Evolutionary conservation across 495 filamentous ascomycete genomes (phyloP), one percentile per base, ranked within the genome.

Genomic region (Hypoxylon fuscum): DNA sequence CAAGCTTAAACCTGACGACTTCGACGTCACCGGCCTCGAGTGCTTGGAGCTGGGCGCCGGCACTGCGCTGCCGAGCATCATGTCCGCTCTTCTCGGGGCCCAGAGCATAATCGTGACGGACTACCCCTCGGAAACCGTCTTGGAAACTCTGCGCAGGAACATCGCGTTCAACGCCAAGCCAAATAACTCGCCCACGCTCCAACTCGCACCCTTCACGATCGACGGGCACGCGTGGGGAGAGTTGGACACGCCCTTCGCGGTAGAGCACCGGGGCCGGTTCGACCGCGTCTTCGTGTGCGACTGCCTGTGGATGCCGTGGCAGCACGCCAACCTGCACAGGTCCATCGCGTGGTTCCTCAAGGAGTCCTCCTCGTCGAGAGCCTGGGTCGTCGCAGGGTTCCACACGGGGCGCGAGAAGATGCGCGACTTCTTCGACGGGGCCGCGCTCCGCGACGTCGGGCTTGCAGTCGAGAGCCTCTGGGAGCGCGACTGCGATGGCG

Each of bases 301-400:
- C 68, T 96, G 91, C 71, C 79, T 91, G 56, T 97, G 92, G 93
- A 92, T 96, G 88, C 81, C 78, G 10, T 82, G 76, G 68, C 85
- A 95, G 76, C 93, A 96, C 69, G 77, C 74, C 21, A 90, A 90
- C 68, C 83, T 97, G 11, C 80, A 77, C 35, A 74, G 72, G 17
- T 92, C 89, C 7, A 87, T 96, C 70, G 72, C 77, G 10, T 87
- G 87, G 75, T 95, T 96, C 72, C 80, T 96, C 31, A 56, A 46
- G 11, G 62, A 59, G 5, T 80, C 77, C 2, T 7, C 25, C 6
- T 32, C 43, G 10, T 32, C 55, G 0, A 72, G 82, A 29, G 81
- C 89, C 7, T 89, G 87, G 79, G 83, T 89, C 7, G 79, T 93
- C 15, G 88, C 87, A 0, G 90, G 90, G 0, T 94, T 96, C 63